Conservation (phyloP, 2,329 filamentous ascomycete genomes). For the Chaetomiaceae sp. region DNA sequence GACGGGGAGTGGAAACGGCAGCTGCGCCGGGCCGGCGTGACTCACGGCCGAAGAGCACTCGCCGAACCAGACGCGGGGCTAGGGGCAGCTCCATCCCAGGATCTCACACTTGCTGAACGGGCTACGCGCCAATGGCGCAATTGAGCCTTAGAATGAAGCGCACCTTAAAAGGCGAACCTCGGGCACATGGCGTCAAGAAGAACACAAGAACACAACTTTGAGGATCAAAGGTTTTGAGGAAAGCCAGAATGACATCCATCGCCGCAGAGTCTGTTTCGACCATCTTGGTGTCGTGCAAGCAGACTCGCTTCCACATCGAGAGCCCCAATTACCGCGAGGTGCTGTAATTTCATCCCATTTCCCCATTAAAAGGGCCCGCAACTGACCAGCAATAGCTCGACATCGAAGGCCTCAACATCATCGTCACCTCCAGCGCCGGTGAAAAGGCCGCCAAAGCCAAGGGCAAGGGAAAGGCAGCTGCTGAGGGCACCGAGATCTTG, state of each 20-base stretch:
- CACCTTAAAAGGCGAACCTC: no score
- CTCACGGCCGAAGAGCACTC: slow-evolving; percentile 2
- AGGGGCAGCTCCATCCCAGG: no score
- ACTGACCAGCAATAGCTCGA: slow-evolving; percentile 49
- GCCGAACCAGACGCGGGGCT: not conserved
- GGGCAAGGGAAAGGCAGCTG: slow-evolving; percentile 40
- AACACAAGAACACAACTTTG: no score
- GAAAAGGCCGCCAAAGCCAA: slow-evolving; percentile 34
- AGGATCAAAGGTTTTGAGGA: no score
- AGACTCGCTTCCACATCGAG: slow-evolving; percentile 61
- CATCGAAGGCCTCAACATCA: slow-evolving; percentile 68
- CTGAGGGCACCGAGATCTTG: slow-evolving; percentile 61
- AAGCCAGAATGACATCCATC: slow-evolving; percentile 32
- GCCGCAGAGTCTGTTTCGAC: slow-evolving; percentile 47
- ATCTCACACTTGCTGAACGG: no score
- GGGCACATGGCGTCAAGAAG: no score
- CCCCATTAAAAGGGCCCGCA: slow-evolving; percentile 43
- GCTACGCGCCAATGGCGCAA: no score
- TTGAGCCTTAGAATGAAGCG: no score
- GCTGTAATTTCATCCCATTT: slow-evolving; percentile 29
- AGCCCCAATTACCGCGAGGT: slow-evolving; percentile 54
- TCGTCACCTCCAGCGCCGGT: slow-evolving; percentile 45
- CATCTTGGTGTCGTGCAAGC: slow-evolving; percentile 61
- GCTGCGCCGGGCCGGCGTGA: slow-evolving; percentile 1
- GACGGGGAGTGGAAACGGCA: no score